These are phyloP conservation scores for Scleroderma citrinum DNA, from an alignment of 768 basidiomycete species.

Conservation along the genomic window DNA sequence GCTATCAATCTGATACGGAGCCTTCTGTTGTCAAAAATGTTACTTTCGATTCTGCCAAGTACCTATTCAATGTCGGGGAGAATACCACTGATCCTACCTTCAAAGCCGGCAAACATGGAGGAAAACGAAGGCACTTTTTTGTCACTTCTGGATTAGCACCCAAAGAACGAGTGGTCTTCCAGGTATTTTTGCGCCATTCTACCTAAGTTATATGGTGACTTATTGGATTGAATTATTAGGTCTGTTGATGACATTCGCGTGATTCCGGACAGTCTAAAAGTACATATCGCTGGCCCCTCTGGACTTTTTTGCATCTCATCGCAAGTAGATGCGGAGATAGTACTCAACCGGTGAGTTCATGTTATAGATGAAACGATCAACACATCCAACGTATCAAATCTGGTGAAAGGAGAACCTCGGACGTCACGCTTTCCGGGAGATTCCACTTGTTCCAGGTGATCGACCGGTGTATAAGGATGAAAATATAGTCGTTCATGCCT, in stretches of 20 bases:
- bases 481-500: slow-evolving; percentile 58
- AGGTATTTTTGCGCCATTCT: slow-evolving; percentile 41
- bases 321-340: slow-evolving; percentile 69
- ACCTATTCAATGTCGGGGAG: slow-evolving; percentile 86
- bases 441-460: slow-evolving; percentile 27
- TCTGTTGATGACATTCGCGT: slow-evolving; percentile 70
- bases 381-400: no score
- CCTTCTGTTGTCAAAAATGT: slow-evolving; percentile 72
- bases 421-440: slow-evolving; percentile 42
- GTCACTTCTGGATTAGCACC: slow-evolving; percentile 57
- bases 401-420: slow-evolving; percentile 48
- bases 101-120: slow-evolving; percentile 63
- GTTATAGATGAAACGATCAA: neutral
- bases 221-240: slow-evolving; percentile 35
- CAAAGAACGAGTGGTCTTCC: slow-evolving; percentile 66
- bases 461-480: slow-evolving; percentile 53
- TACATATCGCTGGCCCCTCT: slow-evolving; percentile 67
- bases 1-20: slow-evolving; percentile 70
- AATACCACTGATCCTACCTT: slow-evolving; percentile 68
- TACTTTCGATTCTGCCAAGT: slow-evolving; percentile 72
- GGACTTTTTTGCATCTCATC: slow-evolving; percentile 65
- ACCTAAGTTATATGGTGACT: neutral
- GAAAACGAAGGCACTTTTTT: slow-evolving; percentile 65
- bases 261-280: slow-evolving; percentile 54
- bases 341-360: slow-evolving; percentile 49